Conservation (phyloP, 345 rosid genomes). For the Rhizophora apiculata region DNA sequence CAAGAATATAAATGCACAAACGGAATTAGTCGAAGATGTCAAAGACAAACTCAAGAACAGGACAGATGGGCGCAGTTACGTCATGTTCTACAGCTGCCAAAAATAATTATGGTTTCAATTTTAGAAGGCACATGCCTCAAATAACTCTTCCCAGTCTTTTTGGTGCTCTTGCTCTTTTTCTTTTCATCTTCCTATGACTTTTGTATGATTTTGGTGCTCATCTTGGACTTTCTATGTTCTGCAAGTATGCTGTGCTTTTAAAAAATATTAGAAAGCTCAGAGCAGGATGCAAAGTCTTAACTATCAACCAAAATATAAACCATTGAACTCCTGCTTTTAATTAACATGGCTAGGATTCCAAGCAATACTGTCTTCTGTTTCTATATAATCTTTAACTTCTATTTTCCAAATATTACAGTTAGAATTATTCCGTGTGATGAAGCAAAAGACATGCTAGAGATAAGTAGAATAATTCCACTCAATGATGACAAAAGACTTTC, state of each 20-base stretch:
- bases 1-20: neutral
- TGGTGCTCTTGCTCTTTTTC: neutral
- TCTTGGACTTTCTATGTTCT: neutral
- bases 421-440: neutral
- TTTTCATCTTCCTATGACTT: neutral
- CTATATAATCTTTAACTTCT: neutral
- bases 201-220: neutral
- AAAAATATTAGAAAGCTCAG: no score
- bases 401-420: neutral
- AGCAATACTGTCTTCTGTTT: neutral
- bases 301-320: no score
- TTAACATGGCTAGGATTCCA: neutral
- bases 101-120: neutral
- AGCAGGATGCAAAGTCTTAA: no score
- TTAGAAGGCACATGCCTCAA: neutral
- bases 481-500: neutral
- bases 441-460: neutral
- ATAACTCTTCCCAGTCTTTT: neutral
- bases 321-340: neutral
- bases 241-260: no score
- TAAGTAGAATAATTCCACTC: no score
- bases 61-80: neutral
- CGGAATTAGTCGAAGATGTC: no score
- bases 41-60: neutral
- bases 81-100: neutral